Evolutionary conservation across 306 rosid genomes (phyloP).

Genomic region (Sindora glabra): DNA sequence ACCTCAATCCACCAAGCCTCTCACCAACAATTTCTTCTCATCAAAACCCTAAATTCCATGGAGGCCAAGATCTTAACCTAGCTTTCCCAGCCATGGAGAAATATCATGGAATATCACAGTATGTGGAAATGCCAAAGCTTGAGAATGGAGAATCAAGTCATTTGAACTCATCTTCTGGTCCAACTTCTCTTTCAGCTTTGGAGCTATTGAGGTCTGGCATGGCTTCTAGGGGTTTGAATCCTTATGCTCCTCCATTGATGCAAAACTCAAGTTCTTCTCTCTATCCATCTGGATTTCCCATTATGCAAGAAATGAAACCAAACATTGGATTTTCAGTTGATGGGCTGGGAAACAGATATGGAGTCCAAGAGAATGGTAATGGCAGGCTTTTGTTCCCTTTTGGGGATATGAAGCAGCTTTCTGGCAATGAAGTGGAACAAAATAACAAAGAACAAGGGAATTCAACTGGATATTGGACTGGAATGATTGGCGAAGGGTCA

Average conservation of each 20-base stretch:
- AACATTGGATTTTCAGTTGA: slow-evolving; percentile 36
- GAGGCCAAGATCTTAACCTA: slow-evolving; percentile 79
- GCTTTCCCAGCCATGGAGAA: slow-evolving; percentile 36
- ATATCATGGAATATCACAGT: no score
- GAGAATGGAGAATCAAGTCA: not conserved
- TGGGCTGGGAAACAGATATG: slow-evolving; percentile 50
- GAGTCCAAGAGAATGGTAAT: slow-evolving; percentile 34
- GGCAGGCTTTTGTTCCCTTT: slow-evolving; percentile 73
- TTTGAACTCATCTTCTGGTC: slow-evolving; percentile 12
- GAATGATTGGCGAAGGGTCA: slow-evolving; percentile 78
- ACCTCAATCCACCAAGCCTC: slow-evolving; percentile 50
- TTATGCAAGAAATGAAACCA: slow-evolving; percentile 67
- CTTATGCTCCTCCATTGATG: slow-evolving; percentile 41
- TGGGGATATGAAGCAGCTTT: slow-evolving; percentile 54
- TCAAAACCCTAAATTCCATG: slow-evolving; percentile 47
- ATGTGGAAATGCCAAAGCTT: no score
- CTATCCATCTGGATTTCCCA: slow-evolving; percentile 47
- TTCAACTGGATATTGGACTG: slow-evolving; percentile 81
- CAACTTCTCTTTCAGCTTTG: slow-evolving; percentile 38
- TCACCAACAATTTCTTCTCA: slow-evolving; percentile 18
- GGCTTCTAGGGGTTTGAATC: slow-evolving; percentile 53
- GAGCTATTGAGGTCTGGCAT: slow-evolving; percentile 56
- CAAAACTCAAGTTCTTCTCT: slow-evolving; percentile 38
- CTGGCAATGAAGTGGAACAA: slow-evolving; percentile 26
- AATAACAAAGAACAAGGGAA: slow-evolving; percentile 51